Percentiles rank a stretch among this genome's conserved stretches.
Evolutionary conservation across 2,329 filamentous ascomycete genomes (phyloP).

Genomic region (Hypocreales sp.): DNA sequence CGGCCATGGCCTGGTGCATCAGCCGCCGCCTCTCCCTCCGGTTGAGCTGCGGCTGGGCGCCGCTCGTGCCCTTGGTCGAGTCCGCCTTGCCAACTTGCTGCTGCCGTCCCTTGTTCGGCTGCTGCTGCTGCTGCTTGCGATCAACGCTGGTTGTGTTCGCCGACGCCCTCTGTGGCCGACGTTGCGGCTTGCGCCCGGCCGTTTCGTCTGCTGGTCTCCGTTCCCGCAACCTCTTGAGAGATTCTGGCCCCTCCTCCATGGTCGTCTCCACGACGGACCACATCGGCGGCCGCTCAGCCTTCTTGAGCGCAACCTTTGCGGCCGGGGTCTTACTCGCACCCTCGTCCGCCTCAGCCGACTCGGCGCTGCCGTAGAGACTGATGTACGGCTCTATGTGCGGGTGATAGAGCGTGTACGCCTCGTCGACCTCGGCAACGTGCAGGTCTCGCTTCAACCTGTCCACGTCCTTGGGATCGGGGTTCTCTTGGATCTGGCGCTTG

Average conservation of each 20-base stretch:
- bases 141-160: not conserved
- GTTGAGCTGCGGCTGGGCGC: conserved; percentile 15
- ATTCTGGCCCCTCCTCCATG: conserved; percentile 37
- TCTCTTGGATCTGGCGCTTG: conserved; percentile 36
- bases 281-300: conserved; percentile 39
- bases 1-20: conserved; percentile 17
- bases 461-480: conserved; percentile 33
- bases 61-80: conserved; percentile 7
- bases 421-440: conserved; percentile 57
- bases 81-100: conserved; percentile 7
- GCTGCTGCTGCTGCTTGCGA: not conserved
- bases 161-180: conserved; percentile 1
- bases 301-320: conserved; percentile 27
- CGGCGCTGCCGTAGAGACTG: conserved; percentile 35
- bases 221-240: conserved; percentile 40
- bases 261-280: conserved; percentile 53
- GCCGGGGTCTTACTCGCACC: conserved; percentile 21
- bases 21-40: conserved; percentile 18
- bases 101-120: conserved; percentile 1
- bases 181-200: conserved; percentile 4
- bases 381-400: conserved; percentile 59
- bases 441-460: conserved; percentile 37
- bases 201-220: conserved; percentile 17
- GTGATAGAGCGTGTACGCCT: conserved; percentile 60
- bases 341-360: conserved; percentile 21